These are phyloP conservation scores for Rhizopogon rudus DNA, from an alignment of 768 basidiomycete genomes.

Conservation along the genomic window DNA sequence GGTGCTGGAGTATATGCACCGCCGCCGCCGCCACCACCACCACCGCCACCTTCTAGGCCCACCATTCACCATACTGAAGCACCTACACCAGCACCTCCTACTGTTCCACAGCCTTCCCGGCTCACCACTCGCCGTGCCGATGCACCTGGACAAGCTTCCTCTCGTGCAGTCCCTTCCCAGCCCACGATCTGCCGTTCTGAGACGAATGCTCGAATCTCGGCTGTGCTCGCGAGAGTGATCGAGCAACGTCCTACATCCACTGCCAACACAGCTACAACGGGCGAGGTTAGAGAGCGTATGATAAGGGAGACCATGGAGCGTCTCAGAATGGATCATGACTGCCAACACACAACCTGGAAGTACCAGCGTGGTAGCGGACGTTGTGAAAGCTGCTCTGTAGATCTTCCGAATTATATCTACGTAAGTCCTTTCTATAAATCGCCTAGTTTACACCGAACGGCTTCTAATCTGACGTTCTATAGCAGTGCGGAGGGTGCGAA, in stretches of 20 bases:
- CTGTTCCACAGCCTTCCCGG: no score
- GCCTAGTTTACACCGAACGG: not conserved
- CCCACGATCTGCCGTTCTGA: no score
- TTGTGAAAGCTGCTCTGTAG: slow-evolving; percentile 43
- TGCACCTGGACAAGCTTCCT: no score
- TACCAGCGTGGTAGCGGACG: slow-evolving; percentile 36
- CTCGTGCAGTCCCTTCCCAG: no score
- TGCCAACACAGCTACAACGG: not conserved
- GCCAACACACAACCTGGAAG: slow-evolving; percentile 38
- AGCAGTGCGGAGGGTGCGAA: slow-evolving; percentile 31
- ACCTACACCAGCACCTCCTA: no score
- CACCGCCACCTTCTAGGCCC: no score
- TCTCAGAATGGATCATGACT: slow-evolving; percentile 51
- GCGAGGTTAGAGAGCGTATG: slow-evolving; percentile 10
- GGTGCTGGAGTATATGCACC: no score
- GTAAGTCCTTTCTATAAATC: slow-evolving; percentile 29
- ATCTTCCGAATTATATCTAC: slow-evolving; percentile 39
- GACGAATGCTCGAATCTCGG: no score
- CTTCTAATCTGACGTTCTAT: not conserved
- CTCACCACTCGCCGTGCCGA: no score
- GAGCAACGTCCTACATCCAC: not conserved
- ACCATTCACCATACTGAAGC: no score
- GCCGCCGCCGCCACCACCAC: no score
- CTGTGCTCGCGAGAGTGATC: not conserved
- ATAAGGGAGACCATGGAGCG: slow-evolving; percentile 29